phyloP scores from a whole-genome alignment of 805 yeast genomes.

The Spathaspora hagerdaliae region DNA sequence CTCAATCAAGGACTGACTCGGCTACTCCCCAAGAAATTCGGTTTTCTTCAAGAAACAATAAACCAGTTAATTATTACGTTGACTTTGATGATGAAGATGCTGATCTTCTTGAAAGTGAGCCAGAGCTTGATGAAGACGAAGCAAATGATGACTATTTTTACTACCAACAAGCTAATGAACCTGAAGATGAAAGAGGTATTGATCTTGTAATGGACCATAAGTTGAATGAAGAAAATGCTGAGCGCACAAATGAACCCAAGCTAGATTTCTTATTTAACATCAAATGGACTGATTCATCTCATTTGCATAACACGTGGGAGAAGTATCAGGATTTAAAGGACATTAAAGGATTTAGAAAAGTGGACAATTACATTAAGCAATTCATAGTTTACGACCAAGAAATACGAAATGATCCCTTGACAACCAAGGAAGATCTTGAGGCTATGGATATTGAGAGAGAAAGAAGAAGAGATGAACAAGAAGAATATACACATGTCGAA shows the following conservation, averaged over 20 bases:
- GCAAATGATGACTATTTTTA: conserved; percentile 31
- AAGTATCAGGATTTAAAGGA: conserved; percentile 49
- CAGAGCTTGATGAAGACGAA: conserved; percentile 22
- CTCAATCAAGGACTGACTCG: background rate
- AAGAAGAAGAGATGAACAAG: conserved; percentile 75
- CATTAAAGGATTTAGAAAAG: conserved; percentile 72
- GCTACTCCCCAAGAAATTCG: conserved; percentile 47
- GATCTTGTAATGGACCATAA: conserved; percentile 41
- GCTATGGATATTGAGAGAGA: conserved; percentile 90
- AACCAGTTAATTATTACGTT: conserved; percentile 69
- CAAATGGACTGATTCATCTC: conserved; percentile 87
- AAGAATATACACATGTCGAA: conserved; percentile 82
- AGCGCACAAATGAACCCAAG: conserved; percentile 51
- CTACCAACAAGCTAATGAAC: conserved; percentile 28
- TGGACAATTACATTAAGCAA: conserved; percentile 87
- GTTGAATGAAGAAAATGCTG: conserved; percentile 29
- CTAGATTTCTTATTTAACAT: conserved; percentile 55
- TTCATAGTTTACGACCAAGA: conserved; percentile 69
- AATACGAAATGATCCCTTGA: conserved; percentile 71
- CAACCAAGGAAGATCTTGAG: conserved; percentile 89
- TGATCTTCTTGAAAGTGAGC: conserved; percentile 47
- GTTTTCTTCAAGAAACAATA: conserved; percentile 69
- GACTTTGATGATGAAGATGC: conserved; percentile 60
- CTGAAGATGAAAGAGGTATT: conserved; percentile 31
- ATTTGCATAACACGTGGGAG: conserved; percentile 95